Evolutionary conservation across 2,329 filamentous ascomycete genomes (phyloP).

Genomic region (Cercospora janseana): DNA sequence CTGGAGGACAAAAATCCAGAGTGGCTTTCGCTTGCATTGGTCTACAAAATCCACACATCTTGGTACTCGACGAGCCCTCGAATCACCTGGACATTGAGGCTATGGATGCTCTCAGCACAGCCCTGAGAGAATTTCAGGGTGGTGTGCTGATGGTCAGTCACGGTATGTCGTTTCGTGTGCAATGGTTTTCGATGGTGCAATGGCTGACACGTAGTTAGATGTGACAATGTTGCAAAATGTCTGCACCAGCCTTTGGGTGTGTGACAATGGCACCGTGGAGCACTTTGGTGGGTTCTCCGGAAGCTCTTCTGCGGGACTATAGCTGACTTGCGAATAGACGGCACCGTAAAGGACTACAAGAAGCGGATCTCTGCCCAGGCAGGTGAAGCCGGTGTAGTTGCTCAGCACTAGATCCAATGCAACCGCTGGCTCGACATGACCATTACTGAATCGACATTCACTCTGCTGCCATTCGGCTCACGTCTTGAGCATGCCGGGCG

Average conservation of each 20-base stretch:
- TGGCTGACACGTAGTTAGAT: not conserved
- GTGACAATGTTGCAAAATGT: conserved; percentile 98
- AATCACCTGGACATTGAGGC: conserved; percentile 99
- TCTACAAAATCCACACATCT: conserved; percentile 89
- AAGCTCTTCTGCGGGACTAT: no score
- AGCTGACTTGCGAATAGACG: conserved; percentile 38
- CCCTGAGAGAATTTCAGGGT: conserved; percentile 82
- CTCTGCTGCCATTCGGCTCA: no score
- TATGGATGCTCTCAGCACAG: conserved; percentile 86
- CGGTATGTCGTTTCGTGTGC: conserved; percentile 44
- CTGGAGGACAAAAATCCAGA: conserved; percentile 96
- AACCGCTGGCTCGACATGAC: not conserved
- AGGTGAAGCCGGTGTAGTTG: conserved; percentile 75
- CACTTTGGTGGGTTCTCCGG: conserved; percentile 75
- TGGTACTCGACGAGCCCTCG: conserved; percentile 96
- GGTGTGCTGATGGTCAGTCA: conserved; percentile 98
- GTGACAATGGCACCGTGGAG: conserved; percentile 88
- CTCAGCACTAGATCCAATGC: conserved; percentile 38
- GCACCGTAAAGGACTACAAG: conserved; percentile 96
- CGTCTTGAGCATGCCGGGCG: no score
- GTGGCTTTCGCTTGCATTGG: conserved; percentile 97
- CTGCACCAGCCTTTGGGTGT: conserved; percentile 93
- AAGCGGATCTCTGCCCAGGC: conserved; percentile 75
- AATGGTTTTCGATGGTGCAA: not conserved
- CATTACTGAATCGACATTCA: not conserved